Conservation (phyloP, 306 rosid species). For the Pueraria montana region DNA sequence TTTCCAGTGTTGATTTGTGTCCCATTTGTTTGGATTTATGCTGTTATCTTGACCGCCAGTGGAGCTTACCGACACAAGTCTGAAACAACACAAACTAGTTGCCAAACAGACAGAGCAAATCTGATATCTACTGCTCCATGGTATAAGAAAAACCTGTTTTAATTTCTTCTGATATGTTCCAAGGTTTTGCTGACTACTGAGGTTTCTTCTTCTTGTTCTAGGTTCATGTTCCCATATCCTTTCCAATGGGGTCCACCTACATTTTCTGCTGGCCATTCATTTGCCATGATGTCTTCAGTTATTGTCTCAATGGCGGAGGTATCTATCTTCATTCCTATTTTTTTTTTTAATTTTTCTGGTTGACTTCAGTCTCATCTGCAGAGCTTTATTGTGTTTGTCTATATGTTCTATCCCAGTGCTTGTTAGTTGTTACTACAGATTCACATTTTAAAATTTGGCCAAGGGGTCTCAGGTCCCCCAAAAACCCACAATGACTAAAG, state of each 20-base stretch:
- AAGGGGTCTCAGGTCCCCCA: not conserved
- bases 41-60: conserved; percentile 88
- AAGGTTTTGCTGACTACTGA: conserved; percentile 30
- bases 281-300: conserved; percentile 96
- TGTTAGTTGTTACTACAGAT: not conserved
- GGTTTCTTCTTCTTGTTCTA: conserved; percentile 46
- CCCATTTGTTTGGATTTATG: conserved; percentile 86
- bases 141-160: conserved; percentile 50
- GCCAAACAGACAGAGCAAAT: conserved; percentile 88
- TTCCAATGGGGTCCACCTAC: conserved; percentile 99
- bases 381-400: conserved; percentile 2
- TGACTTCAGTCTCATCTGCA: not conserved
- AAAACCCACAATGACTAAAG: not conserved
- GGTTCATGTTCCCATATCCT: conserved; percentile 98
- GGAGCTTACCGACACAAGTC: conserved; percentile 83
- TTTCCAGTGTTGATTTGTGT: conserved; percentile 91
- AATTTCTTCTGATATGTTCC: conserved; percentile 25
- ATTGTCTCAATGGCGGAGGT: conserved; percentile 99
- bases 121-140: conserved; percentile 94
- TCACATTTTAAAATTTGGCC: conserved; percentile 31
- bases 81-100: conserved; percentile 66
- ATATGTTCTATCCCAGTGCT: conserved; percentile 30
- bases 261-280: conserved; percentile 97
- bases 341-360: not conserved
- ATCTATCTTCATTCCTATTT: conserved; percentile 36